A percentile compares a stretch with the other conserved stretches of the same genome.
Evolutionary conservation across 305 asterid genomes (phyloP).

Genomic region (Solanum chacoense): DNA sequence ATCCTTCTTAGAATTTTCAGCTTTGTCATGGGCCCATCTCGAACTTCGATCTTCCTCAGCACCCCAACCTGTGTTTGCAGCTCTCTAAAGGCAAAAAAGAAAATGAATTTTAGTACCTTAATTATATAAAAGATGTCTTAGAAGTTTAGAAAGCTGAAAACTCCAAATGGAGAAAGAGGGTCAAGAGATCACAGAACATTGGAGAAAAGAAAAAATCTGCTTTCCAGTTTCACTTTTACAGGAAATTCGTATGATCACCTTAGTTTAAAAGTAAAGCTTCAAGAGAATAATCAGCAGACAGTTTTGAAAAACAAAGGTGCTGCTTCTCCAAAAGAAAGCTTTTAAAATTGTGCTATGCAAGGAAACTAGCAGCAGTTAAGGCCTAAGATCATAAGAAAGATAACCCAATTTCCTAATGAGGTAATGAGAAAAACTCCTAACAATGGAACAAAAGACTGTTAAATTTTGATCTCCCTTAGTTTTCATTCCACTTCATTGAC

Average conservation of each 20-base stretch:
- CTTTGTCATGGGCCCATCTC: conserved; percentile 39
- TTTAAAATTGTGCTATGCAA: not conserved
- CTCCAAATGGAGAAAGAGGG: not conserved
- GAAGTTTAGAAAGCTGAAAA: not conserved
- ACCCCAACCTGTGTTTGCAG: conserved; percentile 95
- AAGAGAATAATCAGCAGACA: not conserved
- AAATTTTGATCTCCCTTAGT: not conserved
- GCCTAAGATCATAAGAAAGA: not conserved
- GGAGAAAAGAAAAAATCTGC: not conserved
- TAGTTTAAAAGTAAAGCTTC: not conserved
- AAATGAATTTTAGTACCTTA: not conserved
- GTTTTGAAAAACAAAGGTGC: not conserved
- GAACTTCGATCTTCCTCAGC: conserved; percentile 52
- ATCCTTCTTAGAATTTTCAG: conserved; percentile 28
- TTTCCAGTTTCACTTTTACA: not conserved
- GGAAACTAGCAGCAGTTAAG: not conserved
- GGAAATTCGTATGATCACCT: not conserved
- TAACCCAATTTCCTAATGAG: not conserved
- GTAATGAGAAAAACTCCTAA: not conserved
- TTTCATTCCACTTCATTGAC: not conserved
- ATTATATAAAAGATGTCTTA: not conserved
- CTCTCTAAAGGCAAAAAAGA: conserved; percentile 38
- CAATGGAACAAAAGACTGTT: not conserved
- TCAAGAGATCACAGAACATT: not conserved
- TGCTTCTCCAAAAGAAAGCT: not conserved